Evolutionary conservation across 163 green algal genomes (phyloP).

Genomic region (Prototheca wickerhamii): DNA sequence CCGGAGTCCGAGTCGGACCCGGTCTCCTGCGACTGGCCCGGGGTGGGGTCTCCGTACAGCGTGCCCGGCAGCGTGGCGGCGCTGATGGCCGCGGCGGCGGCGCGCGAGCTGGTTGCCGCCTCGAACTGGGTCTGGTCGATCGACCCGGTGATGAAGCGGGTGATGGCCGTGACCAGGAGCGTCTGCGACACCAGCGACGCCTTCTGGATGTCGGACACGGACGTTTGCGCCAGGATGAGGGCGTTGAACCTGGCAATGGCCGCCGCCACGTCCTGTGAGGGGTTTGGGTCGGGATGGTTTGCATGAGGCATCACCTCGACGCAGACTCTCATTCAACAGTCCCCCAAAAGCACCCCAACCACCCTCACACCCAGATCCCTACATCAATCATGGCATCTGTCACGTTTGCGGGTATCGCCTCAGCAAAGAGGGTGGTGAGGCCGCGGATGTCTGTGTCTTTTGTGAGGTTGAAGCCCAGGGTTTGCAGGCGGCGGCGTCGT

Average conservation of each 20-base stretch:
- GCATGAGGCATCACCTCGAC: neutral
- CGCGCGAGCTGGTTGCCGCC: neutral
- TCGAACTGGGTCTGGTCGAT: neutral
- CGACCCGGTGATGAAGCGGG: neutral
- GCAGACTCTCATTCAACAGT: too few relatives aligned
- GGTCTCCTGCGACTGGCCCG: neutral
- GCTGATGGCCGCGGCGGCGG: neutral
- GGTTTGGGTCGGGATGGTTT: neutral
- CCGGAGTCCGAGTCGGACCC: neutral
- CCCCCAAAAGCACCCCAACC: too few relatives aligned
- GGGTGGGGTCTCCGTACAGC: neutral
- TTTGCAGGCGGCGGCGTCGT: too few relatives aligned
- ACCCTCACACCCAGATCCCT: too few relatives aligned
- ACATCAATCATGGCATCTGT: too few relatives aligned
- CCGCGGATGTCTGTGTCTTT: too few relatives aligned
- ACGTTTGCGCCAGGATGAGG: neutral
- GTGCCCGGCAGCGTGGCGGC: neutral
- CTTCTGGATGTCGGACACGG: neutral
- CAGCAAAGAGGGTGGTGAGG: too few relatives aligned
- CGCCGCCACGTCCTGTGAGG: neutral
- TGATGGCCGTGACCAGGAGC: neutral
- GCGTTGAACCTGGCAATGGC: neutral
- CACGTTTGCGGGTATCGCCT: too few relatives aligned
- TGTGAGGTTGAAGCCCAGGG: too few relatives aligned
- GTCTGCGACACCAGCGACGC: neutral